Evolutionary conservation across 23 red algal genomes (phyloP), one percentile per base, ranked within the genome.

Genomic region (Gracilaria domingensis): DNA sequence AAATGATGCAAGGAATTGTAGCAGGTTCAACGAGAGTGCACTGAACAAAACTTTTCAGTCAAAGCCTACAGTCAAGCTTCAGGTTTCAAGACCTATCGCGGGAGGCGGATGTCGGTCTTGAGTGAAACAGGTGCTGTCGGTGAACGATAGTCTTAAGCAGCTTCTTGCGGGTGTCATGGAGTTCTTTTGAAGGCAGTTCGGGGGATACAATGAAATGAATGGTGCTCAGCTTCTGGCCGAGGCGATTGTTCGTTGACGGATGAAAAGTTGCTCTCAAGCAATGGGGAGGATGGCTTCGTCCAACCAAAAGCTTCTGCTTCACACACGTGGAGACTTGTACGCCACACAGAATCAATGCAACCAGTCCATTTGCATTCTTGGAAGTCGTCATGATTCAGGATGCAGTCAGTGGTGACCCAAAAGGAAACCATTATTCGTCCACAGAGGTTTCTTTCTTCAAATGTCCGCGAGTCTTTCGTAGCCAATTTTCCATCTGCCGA

Each of bases 391-490:
- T 14, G 51, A 18, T 55, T 18, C 14, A 55, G 2, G 51, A 55
- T 55, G 9, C 45, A 48, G n/a, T 45, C 42, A 45, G 42, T 7
- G 42, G 5, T 45, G 42, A 45, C 11, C 11, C 5, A 55, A 55
- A 20, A 7, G n/a, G n/a, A 14, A 18, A 20, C 14, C 51, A 4
- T 44, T 42, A 37, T 24, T 40, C 67, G 4, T 73, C 54, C 17
- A 23, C 37, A 5, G 21, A 23, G 20, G 9, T 83, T 30, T 87
- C 60, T 8, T 40, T 44, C 64, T 55, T 28, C 14, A 91, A 12
- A 66, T 80, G 72, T 0, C 55, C 72, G 33, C 89, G 36, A 20
- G 77, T 59, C 26, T 92, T 92, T 38, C 88, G 73, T 37, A 98
- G 53, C 81, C 65, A 53, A 4, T 81, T 82, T 74, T 65, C 59